Conservation (phyloP, 129 eudicot genomes). For the Chrysanthemum seticuspe region DNA sequence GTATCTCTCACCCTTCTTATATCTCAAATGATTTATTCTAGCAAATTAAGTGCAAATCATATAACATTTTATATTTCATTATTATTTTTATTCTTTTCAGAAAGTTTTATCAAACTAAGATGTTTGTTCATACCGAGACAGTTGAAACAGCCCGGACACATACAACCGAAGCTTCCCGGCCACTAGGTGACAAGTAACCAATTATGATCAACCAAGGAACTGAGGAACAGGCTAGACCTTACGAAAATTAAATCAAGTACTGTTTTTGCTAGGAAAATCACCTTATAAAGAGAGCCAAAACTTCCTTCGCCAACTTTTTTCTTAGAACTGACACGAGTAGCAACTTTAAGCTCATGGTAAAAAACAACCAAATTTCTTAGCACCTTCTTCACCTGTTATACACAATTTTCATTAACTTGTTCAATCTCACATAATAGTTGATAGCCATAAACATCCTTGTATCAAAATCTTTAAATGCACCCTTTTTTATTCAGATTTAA, state of each 20-base stretch:
- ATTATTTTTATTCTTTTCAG: too few species aligned
- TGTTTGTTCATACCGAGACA: too few species aligned
- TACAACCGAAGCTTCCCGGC: not conserved
- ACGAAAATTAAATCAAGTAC: not conserved
- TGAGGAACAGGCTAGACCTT: too few species aligned
- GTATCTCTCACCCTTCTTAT: too few species aligned
- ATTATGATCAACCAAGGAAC: not conserved
- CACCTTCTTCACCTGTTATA: slow-evolving; percentile 43
- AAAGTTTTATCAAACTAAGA: too few species aligned
- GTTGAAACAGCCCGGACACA: too few species aligned
- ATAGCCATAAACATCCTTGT: not conserved
- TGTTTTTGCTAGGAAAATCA: slow-evolving; percentile 5
- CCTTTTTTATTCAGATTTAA: too few species aligned
- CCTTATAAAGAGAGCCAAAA: slow-evolving; percentile 72
- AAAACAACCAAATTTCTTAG: slow-evolving; percentile 47
- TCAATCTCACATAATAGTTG: not conserved
- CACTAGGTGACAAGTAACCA: too few species aligned
- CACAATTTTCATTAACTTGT: slow-evolving; percentile 21
- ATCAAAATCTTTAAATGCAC: not conserved
- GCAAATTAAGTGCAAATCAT: too few species aligned
- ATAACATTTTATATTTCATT: too few species aligned
- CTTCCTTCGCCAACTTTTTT: slow-evolving; percentile 77
- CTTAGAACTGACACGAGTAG: slow-evolving; percentile 47
- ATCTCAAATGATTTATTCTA: too few species aligned
- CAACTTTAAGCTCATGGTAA: slow-evolving; percentile 56